A percentile compares a stretch with the other conserved stretches of the same genome.
phyloP scores from a whole-genome alignment of 352 stramenopile species.

The Globisporangium lucens region DNA sequence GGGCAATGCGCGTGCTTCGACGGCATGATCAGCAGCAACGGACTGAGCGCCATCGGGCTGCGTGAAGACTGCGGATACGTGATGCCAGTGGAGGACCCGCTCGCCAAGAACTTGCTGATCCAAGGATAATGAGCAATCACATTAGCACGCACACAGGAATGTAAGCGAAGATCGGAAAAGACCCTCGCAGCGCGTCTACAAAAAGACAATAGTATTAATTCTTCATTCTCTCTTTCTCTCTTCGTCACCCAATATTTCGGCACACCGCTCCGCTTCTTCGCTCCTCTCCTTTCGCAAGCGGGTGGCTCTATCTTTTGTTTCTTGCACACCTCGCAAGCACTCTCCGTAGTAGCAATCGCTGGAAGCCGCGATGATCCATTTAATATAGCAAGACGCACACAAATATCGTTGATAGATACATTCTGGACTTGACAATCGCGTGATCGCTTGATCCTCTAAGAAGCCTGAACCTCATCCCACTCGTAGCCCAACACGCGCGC shows the following conservation, averaged over 20 bases:
- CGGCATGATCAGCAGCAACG: constrained; percentile 70
- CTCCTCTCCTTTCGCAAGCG: background rate
- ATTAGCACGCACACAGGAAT: background rate
- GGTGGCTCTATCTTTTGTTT: constrained; percentile 3
- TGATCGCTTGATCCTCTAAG: constrained; percentile 3
- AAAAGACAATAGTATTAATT: constrained; percentile 14
- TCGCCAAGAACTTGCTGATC: constrained; percentile 30
- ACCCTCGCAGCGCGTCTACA: background rate
- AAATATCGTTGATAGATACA: constrained; percentile 20
- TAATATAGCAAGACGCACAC: constrained; percentile 14
- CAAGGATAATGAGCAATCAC: constrained; percentile 14
- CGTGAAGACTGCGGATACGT: constrained; percentile 65
- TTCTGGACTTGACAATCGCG: background rate
- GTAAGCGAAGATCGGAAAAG: background rate
- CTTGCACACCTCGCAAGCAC: background rate
- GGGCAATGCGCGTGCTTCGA: constrained; percentile 62
- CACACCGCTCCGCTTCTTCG: constrained; percentile 2
- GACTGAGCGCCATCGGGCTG: constrained; percentile 40
- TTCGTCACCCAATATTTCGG: constrained; percentile 7
- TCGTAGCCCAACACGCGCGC: constrained; percentile 80
- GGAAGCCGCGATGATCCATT: constrained; percentile 8
- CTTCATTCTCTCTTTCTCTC: background rate
- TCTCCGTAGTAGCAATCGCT: background rate
- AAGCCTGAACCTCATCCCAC: constrained; percentile 73
- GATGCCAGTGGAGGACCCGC: constrained; percentile 32